Percentiles rank a stretch among this genome's conserved stretches.
Conservation (phyloP, 495 filamentous ascomycete genomes). For the Penicillium arizonense region DNA sequence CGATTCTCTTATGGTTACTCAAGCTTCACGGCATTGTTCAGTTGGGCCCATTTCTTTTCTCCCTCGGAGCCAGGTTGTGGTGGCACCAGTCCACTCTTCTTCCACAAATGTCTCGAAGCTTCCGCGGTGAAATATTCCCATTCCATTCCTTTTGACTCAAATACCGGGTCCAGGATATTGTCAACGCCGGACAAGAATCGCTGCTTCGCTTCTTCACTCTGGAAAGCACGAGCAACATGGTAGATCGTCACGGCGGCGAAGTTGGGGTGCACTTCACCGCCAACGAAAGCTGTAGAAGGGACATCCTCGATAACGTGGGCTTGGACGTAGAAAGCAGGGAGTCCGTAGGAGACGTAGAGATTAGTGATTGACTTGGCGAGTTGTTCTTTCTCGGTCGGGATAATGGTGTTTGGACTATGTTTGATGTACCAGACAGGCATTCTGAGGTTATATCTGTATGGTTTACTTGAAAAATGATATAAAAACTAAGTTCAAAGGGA, state of each 20-base stretch:
- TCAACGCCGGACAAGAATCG: constrained; percentile 5
- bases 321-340: constrained; percentile 28
- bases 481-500: too few species aligned
- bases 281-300: not conserved
- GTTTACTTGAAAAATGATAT: not conserved
- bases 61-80: constrained; percentile 5
- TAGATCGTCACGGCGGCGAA: constrained; percentile 9
- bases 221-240: constrained; percentile 10
- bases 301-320: constrained; percentile 5
- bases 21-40: constrained; percentile 4
- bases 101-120: constrained; percentile 16
- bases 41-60: constrained; percentile 10
- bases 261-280: not conserved
- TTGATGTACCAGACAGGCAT: not conserved
- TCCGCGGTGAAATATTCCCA: constrained; percentile 16
- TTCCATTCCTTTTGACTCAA: constrained; percentile 10
- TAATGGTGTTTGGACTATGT: not conserved
- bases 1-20: too few species aligned
- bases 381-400: constrained; percentile 12
- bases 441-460: not conserved
- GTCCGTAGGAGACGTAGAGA: constrained; percentile 13
- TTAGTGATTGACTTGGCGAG: constrained; percentile 15
- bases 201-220: constrained; percentile 3
- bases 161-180: constrained; percentile 7
- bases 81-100: constrained; percentile 17